Percentiles rank a stretch among this genome's conserved stretches.
Evolutionary conservation across 495 filamentous ascomycete genomes (phyloP).

Genomic region (Letharia lupina): DNA sequence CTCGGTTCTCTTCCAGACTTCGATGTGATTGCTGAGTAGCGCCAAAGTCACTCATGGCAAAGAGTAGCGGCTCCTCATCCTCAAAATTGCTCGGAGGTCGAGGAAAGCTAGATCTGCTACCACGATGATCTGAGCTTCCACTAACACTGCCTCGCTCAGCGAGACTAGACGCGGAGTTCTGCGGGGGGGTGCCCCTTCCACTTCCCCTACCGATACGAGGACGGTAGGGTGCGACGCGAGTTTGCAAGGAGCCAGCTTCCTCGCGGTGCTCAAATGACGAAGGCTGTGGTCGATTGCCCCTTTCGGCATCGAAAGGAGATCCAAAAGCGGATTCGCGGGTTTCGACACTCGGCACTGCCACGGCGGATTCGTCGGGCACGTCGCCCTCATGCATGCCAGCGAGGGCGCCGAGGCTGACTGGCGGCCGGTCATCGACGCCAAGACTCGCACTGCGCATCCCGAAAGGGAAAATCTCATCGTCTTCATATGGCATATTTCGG

Average conservation of each 20-base stretch:
- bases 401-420: conserved; percentile 48
- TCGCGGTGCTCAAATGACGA: conserved; percentile 24
- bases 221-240: conserved; percentile 25
- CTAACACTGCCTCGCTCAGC: conserved; percentile 45
- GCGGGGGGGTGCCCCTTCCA: conserved; percentile 28
- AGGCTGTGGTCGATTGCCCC: conserved; percentile 36
- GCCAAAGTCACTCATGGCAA: conserved; percentile 81
- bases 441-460: conserved; percentile 70
- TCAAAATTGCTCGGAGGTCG: conserved; percentile 35
- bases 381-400: conserved; percentile 39
- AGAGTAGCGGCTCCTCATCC: conserved; percentile 77
- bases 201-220: conserved; percentile 30
- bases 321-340: conserved; percentile 32
- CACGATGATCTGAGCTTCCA: conserved; percentile 38
- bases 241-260: conserved; percentile 11
- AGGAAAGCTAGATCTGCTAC: conserved; percentile 39
- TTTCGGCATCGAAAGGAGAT: conserved; percentile 38
- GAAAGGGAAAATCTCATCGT: conserved; percentile 55
- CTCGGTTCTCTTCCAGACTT: conserved; percentile 63
- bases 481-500: conserved; percentile 40
- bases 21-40: conserved; percentile 48
- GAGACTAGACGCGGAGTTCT: conserved; percentile 36
- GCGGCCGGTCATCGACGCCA: conserved; percentile 57
- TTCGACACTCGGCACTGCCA: conserved; percentile 20
- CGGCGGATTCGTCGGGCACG: conserved; percentile 15